These are phyloP conservation scores for Linum tenue DNA, from an alignment of 345 rosid species.

Conservation along the genomic window DNA sequence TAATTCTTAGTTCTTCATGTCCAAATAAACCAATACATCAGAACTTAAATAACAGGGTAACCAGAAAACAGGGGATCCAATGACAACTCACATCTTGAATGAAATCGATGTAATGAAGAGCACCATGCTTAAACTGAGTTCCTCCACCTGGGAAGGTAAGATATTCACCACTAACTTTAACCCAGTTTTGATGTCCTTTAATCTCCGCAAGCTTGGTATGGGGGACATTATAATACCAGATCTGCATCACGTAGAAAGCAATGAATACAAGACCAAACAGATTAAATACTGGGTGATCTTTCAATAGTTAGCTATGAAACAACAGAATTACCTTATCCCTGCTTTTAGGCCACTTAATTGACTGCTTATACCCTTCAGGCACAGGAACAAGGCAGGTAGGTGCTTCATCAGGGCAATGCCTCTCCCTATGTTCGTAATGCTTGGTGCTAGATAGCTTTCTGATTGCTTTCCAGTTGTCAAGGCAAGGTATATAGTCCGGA, in stretches of 20 bases:
- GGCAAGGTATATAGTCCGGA: slow-evolving; percentile 4
- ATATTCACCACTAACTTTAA: slow-evolving; percentile 43
- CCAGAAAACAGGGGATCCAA: neutral
- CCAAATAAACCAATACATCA: neutral
- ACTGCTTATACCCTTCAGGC: slow-evolving; percentile 7
- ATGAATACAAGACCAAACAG: neutral
- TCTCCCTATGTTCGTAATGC: slow-evolving; percentile 10
- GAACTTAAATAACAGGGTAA: neutral
- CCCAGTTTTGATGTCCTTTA: slow-evolving; percentile 79
- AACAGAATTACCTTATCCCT: slow-evolving; percentile 7
- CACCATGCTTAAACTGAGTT: slow-evolving; percentile 47
- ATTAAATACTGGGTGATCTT: neutral
- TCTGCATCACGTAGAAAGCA: slow-evolving; percentile 30
- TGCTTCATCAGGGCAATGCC: slow-evolving; percentile 11
- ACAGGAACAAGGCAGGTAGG: slow-evolving; percentile 1
- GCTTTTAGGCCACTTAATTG: slow-evolving; percentile 8
- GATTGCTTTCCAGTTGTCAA: slow-evolving; percentile 5
- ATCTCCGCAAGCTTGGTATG: slow-evolving; percentile 57
- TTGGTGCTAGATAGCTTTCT: slow-evolving; percentile 8
- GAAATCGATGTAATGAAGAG: slow-evolving; percentile 43
- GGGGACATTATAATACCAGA: slow-evolving; percentile 63
- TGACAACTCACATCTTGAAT: slow-evolving; percentile 32
- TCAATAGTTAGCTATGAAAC: neutral
- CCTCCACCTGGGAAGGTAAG: slow-evolving; percentile 55
- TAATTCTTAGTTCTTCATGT: neutral